Evolutionary conservation across 2,329 filamentous ascomycete species (phyloP), one percentile per base, ranked within the genome.

Genomic region (Plenodomus lindquistii): DNA sequence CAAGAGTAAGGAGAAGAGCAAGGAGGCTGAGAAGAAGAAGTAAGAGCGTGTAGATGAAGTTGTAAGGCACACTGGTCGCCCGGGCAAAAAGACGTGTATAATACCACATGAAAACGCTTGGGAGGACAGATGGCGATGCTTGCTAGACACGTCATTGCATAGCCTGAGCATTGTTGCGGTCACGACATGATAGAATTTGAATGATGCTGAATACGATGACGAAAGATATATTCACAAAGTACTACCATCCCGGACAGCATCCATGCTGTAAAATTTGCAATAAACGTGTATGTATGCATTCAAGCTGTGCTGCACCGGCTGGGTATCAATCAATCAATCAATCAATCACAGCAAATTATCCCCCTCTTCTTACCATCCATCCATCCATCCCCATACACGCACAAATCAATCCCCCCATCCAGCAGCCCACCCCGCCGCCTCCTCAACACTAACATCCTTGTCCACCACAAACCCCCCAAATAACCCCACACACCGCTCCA

Each of bases 371-470:
- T 11, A 7, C 31, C 15, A n/a, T n/a, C 21, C 16, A 9, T 39
- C 29, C 27, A 34, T 15, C 36, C 41, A 39, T 17, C 20, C 35
- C 18, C 13, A 37, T 8, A 29, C 8, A n/a, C n/a, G n/a, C n/a
- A n/a, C 39, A 2, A 4, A 22, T 19, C 53, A 66, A 54, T 66
- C 67, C 11, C 66, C 68, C 66, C 67, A 72, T 10, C 68, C 67
- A 16, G 65, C 67, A 64, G 77, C 82, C 75, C 91, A 83, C 13
- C 88, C 91, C 13, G 86, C 91, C 70, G 89, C 78, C 71, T 93
- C 89, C 55, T 87, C 85, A 50, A 75, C 78, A 19, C 78, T 75
- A 15, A 87, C 79, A 35, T 66, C 63, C 61, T 75, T 78, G 59
- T 82, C 79, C 48, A 81, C 78, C 15, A 87, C 78, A 59, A 81